Percentiles rank a stretch among this genome's conserved stretches.
These are phyloP conservation scores for Paramyrothecium sp. DNA, from an alignment of 2,329 filamentous ascomycete species.

Conservation along the genomic window DNA sequence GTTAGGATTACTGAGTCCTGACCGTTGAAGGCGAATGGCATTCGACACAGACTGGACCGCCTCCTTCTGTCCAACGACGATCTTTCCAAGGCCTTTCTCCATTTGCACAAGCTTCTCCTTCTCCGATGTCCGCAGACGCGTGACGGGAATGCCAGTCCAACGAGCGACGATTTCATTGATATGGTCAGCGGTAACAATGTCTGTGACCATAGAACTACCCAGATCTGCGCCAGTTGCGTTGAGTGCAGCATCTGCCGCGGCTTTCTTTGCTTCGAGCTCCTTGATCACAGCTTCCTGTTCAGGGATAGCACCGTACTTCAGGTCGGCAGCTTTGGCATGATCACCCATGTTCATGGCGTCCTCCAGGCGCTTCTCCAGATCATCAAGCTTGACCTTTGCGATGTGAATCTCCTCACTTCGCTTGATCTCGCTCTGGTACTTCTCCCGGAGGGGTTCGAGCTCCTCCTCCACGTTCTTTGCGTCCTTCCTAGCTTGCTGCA, in stretches of 20 bases:
- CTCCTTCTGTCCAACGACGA: slow-evolving; percentile 93
- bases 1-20: slow-evolving; percentile 92
- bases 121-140: slow-evolving; percentile 87
- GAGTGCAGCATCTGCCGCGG: slow-evolving; percentile 71
- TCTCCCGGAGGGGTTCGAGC: slow-evolving; percentile 84
- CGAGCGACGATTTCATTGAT: slow-evolving; percentile 98
- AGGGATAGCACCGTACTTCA: slow-evolving; percentile 96
- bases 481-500: slow-evolving; percentile 82
- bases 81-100: slow-evolving; percentile 80
- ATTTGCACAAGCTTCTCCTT: slow-evolving; percentile 98
- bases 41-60: slow-evolving; percentile 92
- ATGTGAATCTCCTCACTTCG: slow-evolving; percentile 91
- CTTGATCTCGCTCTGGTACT: slow-evolving; percentile 91
- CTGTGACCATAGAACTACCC: slow-evolving; percentile 77
- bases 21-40: slow-evolving; percentile 91
- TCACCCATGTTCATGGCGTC: slow-evolving; percentile 89
- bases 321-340: slow-evolving; percentile 82
- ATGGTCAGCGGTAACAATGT: slow-evolving; percentile 92
- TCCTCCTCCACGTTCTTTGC: slow-evolving; percentile 95
- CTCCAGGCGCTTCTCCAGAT: slow-evolving; percentile 86
- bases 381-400: slow-evolving; percentile 91
- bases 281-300: slow-evolving; percentile 83
- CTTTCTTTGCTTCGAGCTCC: slow-evolving; percentile 77
- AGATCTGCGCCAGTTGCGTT: slow-evolving; percentile 54
- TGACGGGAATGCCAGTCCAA: slow-evolving; percentile 98